These are phyloP conservation scores for Dissoconium aciculare DNA, from an alignment of 2,329 filamentous ascomycete species.

Conservation along the genomic window DNA sequence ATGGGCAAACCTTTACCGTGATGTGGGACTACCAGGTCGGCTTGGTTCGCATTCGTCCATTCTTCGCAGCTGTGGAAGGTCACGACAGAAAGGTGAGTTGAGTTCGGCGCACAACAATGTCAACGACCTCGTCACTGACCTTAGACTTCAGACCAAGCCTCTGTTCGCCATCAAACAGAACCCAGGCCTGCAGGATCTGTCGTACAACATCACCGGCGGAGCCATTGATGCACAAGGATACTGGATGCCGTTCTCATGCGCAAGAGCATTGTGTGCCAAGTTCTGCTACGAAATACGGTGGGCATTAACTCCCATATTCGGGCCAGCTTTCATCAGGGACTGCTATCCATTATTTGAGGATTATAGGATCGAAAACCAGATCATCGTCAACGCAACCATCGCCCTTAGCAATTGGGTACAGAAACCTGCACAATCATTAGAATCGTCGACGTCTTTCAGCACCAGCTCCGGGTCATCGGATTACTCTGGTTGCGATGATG, in stretches of 20 bases:
- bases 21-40: slow-evolving; percentile 98
- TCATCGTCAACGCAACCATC: neutral
- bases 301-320: slow-evolving; percentile 81
- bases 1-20: slow-evolving; percentile 38
- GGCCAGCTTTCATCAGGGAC: slow-evolving; percentile 57
- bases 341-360: slow-evolving; percentile 43
- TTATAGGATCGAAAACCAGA: neutral
- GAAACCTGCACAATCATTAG: too few species aligned
- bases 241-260: slow-evolving; percentile 87
- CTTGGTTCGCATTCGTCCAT: slow-evolving; percentile 80
- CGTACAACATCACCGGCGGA: slow-evolving; percentile 87
- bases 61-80: slow-evolving; percentile 48
- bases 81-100: neutral
- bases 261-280: slow-evolving; percentile 71
- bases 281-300: slow-evolving; percentile 78
- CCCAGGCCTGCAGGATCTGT: slow-evolving; percentile 71
- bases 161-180: slow-evolving; percentile 60
- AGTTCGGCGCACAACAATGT: too few species aligned
- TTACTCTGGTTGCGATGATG: too few species aligned
- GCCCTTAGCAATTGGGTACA: neutral
- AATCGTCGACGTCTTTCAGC: too few species aligned
- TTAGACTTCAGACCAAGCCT: slow-evolving; percentile 55
- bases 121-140: slow-evolving; percentile 6
- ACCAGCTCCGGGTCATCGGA: too few species aligned
- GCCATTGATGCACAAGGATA: slow-evolving; percentile 87